Evolutionary conservation across 2,329 filamentous ascomycete species (phyloP).

Genomic region (Fusarium sublunatum): DNA sequence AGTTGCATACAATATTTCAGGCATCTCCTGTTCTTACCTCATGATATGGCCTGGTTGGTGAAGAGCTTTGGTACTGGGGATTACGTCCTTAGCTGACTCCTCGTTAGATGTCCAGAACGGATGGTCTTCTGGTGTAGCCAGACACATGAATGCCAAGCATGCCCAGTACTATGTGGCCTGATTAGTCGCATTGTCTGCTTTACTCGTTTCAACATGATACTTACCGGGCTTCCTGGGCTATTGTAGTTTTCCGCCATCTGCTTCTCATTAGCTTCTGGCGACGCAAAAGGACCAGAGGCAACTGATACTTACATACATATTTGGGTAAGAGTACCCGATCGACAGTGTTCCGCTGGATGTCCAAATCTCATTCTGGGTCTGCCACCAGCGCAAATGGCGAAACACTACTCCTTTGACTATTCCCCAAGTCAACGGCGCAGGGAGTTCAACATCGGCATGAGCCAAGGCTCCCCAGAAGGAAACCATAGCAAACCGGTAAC

Average conservation of each 20-base stretch:
- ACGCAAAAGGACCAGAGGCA: background rate
- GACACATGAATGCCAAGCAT: conserved; percentile 79
- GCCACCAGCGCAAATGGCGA: conserved; percentile 83
- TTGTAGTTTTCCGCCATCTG: conserved; percentile 86
- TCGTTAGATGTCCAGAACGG: conserved; percentile 80
- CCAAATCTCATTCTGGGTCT: conserved; percentile 79
- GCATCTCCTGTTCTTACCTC: conserved; percentile 51
- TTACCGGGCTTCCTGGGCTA: conserved; percentile 73
- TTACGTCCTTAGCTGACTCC: conserved; percentile 65
- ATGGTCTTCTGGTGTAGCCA: conserved; percentile 75
- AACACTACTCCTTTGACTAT: conserved; percentile 81
- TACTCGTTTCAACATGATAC: conserved; percentile 13
- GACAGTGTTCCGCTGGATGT: conserved; percentile 78
- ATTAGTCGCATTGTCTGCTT: conserved; percentile 41
- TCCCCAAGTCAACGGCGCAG: conserved; percentile 78
- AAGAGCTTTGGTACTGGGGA: conserved; percentile 71
- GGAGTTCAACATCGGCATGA: conserved; percentile 79
- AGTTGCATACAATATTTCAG: conserved; percentile 2
- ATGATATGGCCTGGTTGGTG: conserved; percentile 79
- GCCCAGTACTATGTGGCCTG: conserved; percentile 74
- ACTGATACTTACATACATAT: conserved; percentile 69
- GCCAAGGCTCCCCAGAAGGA: conserved; percentile 84
- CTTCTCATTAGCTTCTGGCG: conserved; percentile 29
- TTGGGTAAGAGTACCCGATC: conserved; percentile 81
- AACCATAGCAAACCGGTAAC: conserved; percentile 88